Percentiles rank a stretch among this genome's conserved stretches.
These are phyloP conservation scores for Sinapis alba DNA, from an alignment of 441 rosid species.

Conservation along the genomic window DNA sequence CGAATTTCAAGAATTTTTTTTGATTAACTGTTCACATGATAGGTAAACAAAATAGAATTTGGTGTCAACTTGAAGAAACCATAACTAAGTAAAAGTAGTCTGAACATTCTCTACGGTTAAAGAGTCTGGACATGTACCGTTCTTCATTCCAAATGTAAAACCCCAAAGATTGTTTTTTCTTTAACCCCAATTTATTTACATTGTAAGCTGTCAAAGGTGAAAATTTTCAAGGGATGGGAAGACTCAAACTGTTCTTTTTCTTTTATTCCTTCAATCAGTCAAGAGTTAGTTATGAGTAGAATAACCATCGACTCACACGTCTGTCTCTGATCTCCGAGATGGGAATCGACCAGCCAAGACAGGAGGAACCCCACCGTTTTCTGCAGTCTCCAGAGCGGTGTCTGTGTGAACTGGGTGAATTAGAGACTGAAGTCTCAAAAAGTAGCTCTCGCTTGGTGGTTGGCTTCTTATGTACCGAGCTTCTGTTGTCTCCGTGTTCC, in stretches of 20 bases:
- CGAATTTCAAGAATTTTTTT: too few species aligned
- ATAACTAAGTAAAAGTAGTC: neutral
- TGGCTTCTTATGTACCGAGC: slow-evolving; percentile 44
- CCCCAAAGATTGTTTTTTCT: neutral
- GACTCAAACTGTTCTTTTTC: neutral
- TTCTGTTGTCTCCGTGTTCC: slow-evolving; percentile 29
- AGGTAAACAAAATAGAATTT: neutral
- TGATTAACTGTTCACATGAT: neutral
- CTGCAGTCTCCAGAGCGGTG: slow-evolving; percentile 32
- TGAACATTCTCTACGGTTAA: neutral
- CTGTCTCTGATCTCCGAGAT: slow-evolving; percentile 28
- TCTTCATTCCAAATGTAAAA: slow-evolving; percentile 15
- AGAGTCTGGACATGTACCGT: slow-evolving; percentile 7
- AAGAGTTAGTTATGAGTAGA: neutral
- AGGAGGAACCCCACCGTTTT: slow-evolving; percentile 32
- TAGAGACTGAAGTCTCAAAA: slow-evolving; percentile 66
- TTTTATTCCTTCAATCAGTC: neutral
- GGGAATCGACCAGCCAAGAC: slow-evolving; percentile 2
- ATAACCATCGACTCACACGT: neutral
- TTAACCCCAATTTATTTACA: neutral
- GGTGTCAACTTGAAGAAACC: neutral
- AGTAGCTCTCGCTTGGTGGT: slow-evolving; percentile 79
- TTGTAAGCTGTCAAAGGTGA: neutral
- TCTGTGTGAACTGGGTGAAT: slow-evolving; percentile 68
- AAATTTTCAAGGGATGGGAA: neutral